These are phyloP conservation scores for Pyrus bretschneideri DNA, from an alignment of 306 rosid genomes.

Conservation along the genomic window DNA sequence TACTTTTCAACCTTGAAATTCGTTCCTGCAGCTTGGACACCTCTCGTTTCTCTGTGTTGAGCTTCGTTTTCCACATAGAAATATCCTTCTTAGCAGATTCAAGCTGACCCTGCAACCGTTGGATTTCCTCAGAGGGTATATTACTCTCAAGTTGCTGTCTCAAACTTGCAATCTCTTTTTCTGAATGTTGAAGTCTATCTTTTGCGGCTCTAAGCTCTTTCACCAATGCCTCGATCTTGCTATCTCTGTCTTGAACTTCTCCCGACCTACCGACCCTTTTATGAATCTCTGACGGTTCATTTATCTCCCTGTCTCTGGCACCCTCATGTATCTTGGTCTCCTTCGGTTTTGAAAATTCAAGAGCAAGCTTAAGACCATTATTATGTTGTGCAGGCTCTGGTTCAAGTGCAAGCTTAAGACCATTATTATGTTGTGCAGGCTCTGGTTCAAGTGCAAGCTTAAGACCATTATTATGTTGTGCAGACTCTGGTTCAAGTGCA, in stretches of 20 bases:
- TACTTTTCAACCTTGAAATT: constrained; percentile 50
- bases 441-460: background rate
- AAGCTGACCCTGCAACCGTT: constrained; percentile 54
- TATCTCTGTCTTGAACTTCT: constrained; percentile 24
- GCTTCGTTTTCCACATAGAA: constrained; percentile 55
- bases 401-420: constrained; percentile 8
- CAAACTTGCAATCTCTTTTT: constrained; percentile 49
- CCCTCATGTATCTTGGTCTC: constrained; percentile 14
- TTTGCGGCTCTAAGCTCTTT: constrained; percentile 53
- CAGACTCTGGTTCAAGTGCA: background rate
- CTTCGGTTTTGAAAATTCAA: constrained; percentile 17
- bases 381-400: too few species aligned
- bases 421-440: constrained; percentile 15
- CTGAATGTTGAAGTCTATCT: constrained; percentile 49
- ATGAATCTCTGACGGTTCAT: constrained; percentile 20
- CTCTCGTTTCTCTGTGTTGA: constrained; percentile 70
- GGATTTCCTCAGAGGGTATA: constrained; percentile 46
- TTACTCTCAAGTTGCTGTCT: constrained; percentile 44
- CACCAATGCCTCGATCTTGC: constrained; percentile 28
- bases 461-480: too few species aligned
- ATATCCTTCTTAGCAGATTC: constrained; percentile 56
- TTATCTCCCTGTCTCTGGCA: constrained; percentile 9
- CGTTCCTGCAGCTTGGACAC: constrained; percentile 71
- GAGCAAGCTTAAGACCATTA: background rate
- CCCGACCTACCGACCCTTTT: constrained; percentile 19